A percentile compares a stretch with the other conserved stretches of the same genome.
These are phyloP conservation scores for Globisporangium barbulae DNA, from an alignment of 352 stramenopile genomes.

Conservation along the genomic window DNA sequence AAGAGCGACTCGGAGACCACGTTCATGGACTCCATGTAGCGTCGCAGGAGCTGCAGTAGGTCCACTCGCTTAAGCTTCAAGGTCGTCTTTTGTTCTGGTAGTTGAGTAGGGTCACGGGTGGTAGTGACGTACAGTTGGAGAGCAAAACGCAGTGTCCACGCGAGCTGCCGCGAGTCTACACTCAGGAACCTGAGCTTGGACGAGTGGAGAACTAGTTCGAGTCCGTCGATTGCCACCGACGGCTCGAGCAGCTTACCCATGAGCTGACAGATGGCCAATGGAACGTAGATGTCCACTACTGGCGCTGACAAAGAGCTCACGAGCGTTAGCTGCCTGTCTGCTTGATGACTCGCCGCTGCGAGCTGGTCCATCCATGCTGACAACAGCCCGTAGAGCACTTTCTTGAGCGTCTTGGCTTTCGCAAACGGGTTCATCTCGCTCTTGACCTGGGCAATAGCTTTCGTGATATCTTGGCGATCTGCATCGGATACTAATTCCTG, in stretches of 20 bases:
- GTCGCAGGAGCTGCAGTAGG: slow-evolving; percentile 33
- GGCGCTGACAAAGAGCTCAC: background rate
- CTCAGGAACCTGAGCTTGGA: slow-evolving; percentile 28
- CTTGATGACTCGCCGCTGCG: background rate
- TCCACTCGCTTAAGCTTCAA: slow-evolving; percentile 15
- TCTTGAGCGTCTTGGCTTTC: slow-evolving; percentile 29
- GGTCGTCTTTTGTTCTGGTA: slow-evolving; percentile 6
- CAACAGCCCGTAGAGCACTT: slow-evolving; percentile 30
- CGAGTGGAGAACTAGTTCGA: slow-evolving; percentile 35
- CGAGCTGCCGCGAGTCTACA: slow-evolving; percentile 33
- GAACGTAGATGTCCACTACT: slow-evolving; percentile 32
- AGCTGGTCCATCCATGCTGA: slow-evolving; percentile 41
- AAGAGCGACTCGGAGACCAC: slow-evolving; percentile 28
- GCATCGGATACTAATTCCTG: slow-evolving; percentile 17
- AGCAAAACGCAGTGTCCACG: slow-evolving; percentile 45
- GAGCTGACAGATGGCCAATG: slow-evolving; percentile 43
- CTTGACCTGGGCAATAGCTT: slow-evolving; percentile 30
- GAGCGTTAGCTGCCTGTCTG: background rate
- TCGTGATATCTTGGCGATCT: slow-evolving; percentile 23
- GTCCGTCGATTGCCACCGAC: slow-evolving; percentile 31
- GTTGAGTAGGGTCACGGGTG: background rate
- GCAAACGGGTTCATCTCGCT: slow-evolving; percentile 25
- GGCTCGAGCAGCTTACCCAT: slow-evolving; percentile 35
- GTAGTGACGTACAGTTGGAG: slow-evolving; percentile 31
- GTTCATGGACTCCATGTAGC: slow-evolving; percentile 43